Evolutionary conservation across 2,329 filamentous ascomycete species (phyloP).

Genomic region (Fusarium phyllophilum): DNA sequence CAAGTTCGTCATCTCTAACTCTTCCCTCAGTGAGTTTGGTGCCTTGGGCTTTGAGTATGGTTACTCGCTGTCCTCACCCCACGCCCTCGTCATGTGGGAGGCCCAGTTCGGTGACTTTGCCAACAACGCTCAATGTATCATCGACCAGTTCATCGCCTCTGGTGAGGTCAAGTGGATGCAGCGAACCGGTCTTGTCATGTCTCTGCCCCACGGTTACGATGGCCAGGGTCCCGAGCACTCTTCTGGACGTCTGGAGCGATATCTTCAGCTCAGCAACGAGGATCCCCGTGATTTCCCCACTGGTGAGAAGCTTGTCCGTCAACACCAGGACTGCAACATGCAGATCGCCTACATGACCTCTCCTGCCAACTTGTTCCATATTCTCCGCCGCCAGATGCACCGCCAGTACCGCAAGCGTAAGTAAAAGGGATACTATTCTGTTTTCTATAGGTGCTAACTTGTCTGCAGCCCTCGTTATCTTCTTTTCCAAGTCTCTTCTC

Average conservation of each 20-base stretch:
- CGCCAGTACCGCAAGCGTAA: slow-evolving; percentile 98
- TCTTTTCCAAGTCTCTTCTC: slow-evolving; percentile 98
- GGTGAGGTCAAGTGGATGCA: slow-evolving; percentile 99
- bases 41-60: slow-evolving; percentile 98
- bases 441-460: slow-evolving; percentile 28
- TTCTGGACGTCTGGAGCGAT: slow-evolving; percentile 95
- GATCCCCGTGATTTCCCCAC: slow-evolving; percentile 93
- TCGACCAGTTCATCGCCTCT: slow-evolving; percentile 98
- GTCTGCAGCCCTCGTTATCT: slow-evolving; percentile 79
- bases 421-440: slow-evolving; percentile 49
- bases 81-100: slow-evolving; percentile 99
- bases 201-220: slow-evolving; percentile 96
- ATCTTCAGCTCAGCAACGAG: slow-evolving; percentile 96
- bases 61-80: slow-evolving; percentile 96
- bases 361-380: slow-evolving; percentile 95
- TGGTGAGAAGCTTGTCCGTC: slow-evolving; percentile 88
- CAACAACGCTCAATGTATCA: slow-evolving; percentile 99
- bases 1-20: slow-evolving; percentile 97
- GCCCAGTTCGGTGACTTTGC: slow-evolving; percentile 99
- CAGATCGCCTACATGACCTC: slow-evolving; percentile 98
- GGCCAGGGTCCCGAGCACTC: slow-evolving; percentile 98
- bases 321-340: slow-evolving; percentile 99
- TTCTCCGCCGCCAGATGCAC: slow-evolving; percentile 96
- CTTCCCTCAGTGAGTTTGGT: slow-evolving; percentile 76
- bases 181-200: slow-evolving; percentile 95